Evolutionary conservation across 495 filamentous ascomycete genomes (phyloP), one percentile per base, ranked within the genome.

Genomic region (Penicillium coffeae): DNA sequence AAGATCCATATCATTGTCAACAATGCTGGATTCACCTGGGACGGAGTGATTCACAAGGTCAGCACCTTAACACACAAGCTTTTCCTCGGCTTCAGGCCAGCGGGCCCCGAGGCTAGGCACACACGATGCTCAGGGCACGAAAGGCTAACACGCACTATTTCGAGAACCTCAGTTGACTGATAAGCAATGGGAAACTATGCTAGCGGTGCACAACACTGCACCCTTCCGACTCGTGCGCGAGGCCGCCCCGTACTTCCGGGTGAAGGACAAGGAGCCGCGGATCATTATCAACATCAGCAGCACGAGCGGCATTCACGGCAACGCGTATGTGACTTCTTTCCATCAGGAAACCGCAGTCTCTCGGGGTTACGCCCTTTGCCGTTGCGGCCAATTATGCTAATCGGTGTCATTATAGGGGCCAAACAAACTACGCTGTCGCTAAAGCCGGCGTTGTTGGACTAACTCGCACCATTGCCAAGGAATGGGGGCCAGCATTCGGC

Each of bases 1-100:
- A 93, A 93, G 74, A 88, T 95, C 48, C 85, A 95, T 66, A 83
- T 90, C 46, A 81, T 92, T 47, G 86, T 94, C 32, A 93, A 93
- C 63, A 93, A 92, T 69, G 89, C 89, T 1, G 88, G 89, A 30
- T 86, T 86, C 65, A 94, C 89, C 0, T 95, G 88, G 87, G 89
- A 95, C 61, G 89, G 83, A 3, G 88, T 94, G 18, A 89, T 94
- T 56, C 88, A 93, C 71, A 92, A 91, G 77, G 84, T 85, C 45
- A 33, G 49, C 15, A 3, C 21, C 21, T 14, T 34, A 5, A 15
- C 6, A 42, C 19, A 8, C 10, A 42, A 21, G 10, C 21, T 41
- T 21, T 8, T 34, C 6, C 22, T 15, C 20, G n/a, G 21, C 12
- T 42, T 34, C 3, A 14, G 25, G 25, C 25, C 25, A 30, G 10